Evolutionary conservation across 371 early-diverging fungal genomes (phyloP).

Genomic region (Rhizoclosmatium hyalinum): DNA sequence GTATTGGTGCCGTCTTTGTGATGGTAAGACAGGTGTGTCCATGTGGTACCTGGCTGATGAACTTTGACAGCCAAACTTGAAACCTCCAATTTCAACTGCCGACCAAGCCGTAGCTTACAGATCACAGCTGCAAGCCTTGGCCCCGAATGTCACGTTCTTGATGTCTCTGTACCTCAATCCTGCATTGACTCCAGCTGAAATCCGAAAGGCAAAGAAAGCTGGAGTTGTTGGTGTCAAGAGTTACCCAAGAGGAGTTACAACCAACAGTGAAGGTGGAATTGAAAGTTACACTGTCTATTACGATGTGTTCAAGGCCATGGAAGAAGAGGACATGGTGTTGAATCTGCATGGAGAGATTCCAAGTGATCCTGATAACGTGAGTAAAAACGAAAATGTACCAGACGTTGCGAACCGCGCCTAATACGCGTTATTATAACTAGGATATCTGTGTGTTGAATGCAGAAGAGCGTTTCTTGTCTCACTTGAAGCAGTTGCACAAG

Average conservation of each 20-base stretch:
- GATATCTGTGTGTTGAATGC: conserved; percentile 95
- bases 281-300: conserved; percentile 89
- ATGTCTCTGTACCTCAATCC: conserved; percentile 94
- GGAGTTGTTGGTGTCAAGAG: conserved; percentile 76
- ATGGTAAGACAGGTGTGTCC: conserved; percentile 71
- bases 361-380: conserved; percentile 74
- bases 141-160: conserved; percentile 85
- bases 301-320: conserved; percentile 93
- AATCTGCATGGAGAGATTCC: conserved; percentile 97
- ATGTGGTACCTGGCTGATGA: conserved; percentile 13
- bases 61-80: conserved; percentile 81
- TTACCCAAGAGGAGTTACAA: conserved; percentile 74
- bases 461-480: conserved; percentile 88
- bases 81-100: conserved; percentile 88
- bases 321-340: conserved; percentile 89
- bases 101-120: conserved; percentile 88
- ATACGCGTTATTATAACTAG: conserved; percentile 32
- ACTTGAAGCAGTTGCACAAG: conserved; percentile 80
- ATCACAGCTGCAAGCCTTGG: conserved; percentile 76
- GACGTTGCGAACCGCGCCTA: not conserved
- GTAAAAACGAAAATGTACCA: not conserved
- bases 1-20: conserved; percentile 88
- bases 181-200: conserved; percentile 88
- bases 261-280: conserved; percentile 95
- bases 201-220: conserved; percentile 81